A percentile compares a stretch with the other conserved stretches of the same genome.
phyloP scores from a whole-genome alignment of 1,284 basidiomycete species.

The Malassezia caprae region DNA sequence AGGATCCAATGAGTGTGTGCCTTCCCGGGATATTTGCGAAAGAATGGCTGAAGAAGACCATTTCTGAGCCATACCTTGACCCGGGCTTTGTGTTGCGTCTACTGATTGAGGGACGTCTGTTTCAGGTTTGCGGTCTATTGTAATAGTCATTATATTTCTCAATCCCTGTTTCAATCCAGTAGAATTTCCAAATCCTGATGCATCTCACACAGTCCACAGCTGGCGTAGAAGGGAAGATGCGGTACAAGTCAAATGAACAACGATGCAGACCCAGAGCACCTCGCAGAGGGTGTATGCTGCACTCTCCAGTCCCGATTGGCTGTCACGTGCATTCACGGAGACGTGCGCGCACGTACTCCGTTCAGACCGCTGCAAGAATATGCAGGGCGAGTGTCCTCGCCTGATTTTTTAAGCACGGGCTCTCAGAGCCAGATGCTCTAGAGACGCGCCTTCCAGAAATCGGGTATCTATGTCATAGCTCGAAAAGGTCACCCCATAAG shows the following conservation, averaged over 20 bases:
- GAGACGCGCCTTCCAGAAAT: not conserved
- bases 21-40: not conserved
- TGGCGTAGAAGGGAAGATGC: not conserved
- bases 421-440: too few relatives aligned
- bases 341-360: not conserved
- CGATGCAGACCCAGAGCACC: not conserved
- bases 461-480: not conserved
- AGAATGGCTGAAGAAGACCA: conserved; percentile 15
- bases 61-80: not conserved
- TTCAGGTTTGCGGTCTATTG: not conserved
- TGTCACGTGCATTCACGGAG: not conserved
- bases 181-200: not conserved
- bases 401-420: too few relatives aligned
- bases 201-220: not conserved
- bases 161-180: not conserved
- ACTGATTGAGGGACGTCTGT: not conserved
- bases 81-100: not conserved
- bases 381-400: not conserved
- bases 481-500: conserved; percentile 11
- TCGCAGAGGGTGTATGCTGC: not conserved
- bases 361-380: not conserved
- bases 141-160: not conserved
- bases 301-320: not conserved
- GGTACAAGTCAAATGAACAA: not conserved
- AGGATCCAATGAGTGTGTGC: not conserved